These are phyloP conservation scores for Annona cherimola DNA, from an alignment of 164 flowering plant genomes.

Conservation along the genomic window DNA sequence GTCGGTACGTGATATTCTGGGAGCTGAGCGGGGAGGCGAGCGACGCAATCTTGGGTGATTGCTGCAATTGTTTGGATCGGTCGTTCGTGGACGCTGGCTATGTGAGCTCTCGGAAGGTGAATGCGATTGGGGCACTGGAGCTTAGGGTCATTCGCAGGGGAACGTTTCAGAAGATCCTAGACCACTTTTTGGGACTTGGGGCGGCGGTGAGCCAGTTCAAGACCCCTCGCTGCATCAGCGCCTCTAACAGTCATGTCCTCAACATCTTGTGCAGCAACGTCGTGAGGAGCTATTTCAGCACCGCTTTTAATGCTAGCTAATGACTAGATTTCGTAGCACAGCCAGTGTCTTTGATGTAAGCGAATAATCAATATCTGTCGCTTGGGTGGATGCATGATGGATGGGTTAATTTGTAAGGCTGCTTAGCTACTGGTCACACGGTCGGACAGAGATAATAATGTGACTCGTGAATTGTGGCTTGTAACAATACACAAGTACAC, in stretches of 20 bases:
- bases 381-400: not conserved
- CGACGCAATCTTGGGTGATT: constrained; percentile 48
- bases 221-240: constrained; percentile 68
- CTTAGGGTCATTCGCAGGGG: constrained; percentile 62
- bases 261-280: constrained; percentile 59
- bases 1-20: constrained; percentile 85
- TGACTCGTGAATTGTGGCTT: not conserved
- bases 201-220: constrained; percentile 83
- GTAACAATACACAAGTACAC: too few relatives aligned
- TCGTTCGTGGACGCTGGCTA: constrained; percentile 81
- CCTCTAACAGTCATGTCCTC: constrained; percentile 38
- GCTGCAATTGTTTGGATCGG: constrained; percentile 68
- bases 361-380: not conserved
- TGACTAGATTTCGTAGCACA: not conserved
- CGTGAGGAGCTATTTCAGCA: constrained; percentile 51
- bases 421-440: not conserved
- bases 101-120: constrained; percentile 57
- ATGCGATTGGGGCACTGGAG: constrained; percentile 69
- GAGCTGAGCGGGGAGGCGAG: constrained; percentile 59
- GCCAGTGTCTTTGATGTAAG: not conserved
- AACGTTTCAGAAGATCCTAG: constrained; percentile 66
- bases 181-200: constrained; percentile 58
- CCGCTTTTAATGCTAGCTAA: constrained; percentile 37
- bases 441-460: not conserved
- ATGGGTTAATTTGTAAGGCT: not conserved